phyloP scores from a whole-genome alignment of 768 basidiomycete genomes.

The Suillus cothurnatus region DNA sequence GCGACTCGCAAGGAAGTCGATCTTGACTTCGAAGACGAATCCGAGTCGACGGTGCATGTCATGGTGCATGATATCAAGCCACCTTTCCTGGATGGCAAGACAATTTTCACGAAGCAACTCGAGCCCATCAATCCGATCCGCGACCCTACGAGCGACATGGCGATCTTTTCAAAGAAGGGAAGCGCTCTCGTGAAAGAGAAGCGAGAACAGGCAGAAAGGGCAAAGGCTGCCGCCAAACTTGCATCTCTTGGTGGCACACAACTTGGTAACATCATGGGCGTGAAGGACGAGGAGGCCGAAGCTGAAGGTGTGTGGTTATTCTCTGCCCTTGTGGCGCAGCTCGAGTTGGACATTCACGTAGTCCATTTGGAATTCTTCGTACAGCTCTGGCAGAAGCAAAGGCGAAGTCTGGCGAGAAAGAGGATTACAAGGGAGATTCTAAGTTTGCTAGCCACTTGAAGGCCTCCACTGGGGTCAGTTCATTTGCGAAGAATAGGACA shows the following conservation, averaged over 20 bases:
- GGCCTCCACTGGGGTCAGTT: slow-evolving; percentile 70
- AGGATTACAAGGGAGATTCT: slow-evolving; percentile 89
- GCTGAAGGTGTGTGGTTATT: slow-evolving; percentile 73
- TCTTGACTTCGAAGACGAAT: slow-evolving; percentile 95
- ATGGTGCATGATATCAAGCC: slow-evolving; percentile 97
- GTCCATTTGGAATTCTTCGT: slow-evolving; percentile 40
- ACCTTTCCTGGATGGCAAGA: slow-evolving; percentile 95
- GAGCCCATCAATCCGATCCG: slow-evolving; percentile 97
- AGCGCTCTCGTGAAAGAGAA: slow-evolving; percentile 93
- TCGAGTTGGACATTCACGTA: slow-evolving; percentile 83
- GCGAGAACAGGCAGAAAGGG: slow-evolving; percentile 93
- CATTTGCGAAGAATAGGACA: slow-evolving; percentile 79
- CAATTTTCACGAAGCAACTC: slow-evolving; percentile 93
- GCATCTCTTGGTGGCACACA: slow-evolving; percentile 90
- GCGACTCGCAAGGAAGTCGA: slow-evolving; percentile 86
- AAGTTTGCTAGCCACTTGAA: slow-evolving; percentile 98
- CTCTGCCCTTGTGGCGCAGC: slow-evolving; percentile 27
- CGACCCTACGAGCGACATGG: slow-evolving; percentile 93
- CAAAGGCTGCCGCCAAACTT: slow-evolving; percentile 94
- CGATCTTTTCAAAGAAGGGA: slow-evolving; percentile 96
- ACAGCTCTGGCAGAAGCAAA: slow-evolving; percentile 56
- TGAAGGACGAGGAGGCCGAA: slow-evolving; percentile 92
- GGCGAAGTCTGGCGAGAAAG: slow-evolving; percentile 53
- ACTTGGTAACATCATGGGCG: slow-evolving; percentile 97
- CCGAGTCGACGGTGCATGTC: slow-evolving; percentile 95